Evolutionary conservation across 1,284 basidiomycete species (phyloP).

Genomic region (Gymnopus androsaceus): DNA sequence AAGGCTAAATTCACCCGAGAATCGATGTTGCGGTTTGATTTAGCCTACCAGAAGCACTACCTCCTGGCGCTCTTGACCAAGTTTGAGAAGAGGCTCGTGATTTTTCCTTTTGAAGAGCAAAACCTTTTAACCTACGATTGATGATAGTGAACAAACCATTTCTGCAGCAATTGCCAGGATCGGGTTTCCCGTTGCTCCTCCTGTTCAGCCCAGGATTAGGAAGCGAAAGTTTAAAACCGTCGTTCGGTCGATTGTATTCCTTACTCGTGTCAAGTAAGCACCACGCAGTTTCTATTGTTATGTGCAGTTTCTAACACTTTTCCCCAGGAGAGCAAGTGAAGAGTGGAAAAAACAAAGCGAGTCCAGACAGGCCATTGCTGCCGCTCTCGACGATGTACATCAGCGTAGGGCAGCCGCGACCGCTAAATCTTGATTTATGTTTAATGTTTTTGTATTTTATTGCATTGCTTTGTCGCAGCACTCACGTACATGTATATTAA

Average conservation of each 20-base stretch:
- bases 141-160: slow-evolving; percentile 72
- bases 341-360: slow-evolving; percentile 63
- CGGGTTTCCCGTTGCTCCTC: slow-evolving; percentile 57
- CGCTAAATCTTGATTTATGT: slow-evolving; percentile 18
- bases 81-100: slow-evolving; percentile 72
- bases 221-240: slow-evolving; percentile 58
- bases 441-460: slow-evolving; percentile 20
- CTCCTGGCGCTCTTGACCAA: slow-evolving; percentile 61
- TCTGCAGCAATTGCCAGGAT: slow-evolving; percentile 77
- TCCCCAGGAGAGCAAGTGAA: slow-evolving; percentile 54
- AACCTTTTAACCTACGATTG: slow-evolving; percentile 7
- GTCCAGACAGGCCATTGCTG: slow-evolving; percentile 59
- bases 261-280: slow-evolving; percentile 67
- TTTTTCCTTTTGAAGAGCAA: background rate
- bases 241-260: slow-evolving; percentile 64
- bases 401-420: slow-evolving; percentile 39
- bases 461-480: slow-evolving; percentile 11
- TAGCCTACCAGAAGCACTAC: slow-evolving; percentile 88
- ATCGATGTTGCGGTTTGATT: slow-evolving; percentile 74
- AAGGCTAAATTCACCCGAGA: slow-evolving; percentile 92
- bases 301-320: slow-evolving; percentile 14
- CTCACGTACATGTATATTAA: background rate
- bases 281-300: background rate
- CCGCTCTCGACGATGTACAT: slow-evolving; percentile 71
- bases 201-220: slow-evolving; percentile 40